A percentile compares a stretch with the other conserved stretches of the same genome.
Evolutionary conservation across 805 yeast genomes (phyloP).

Genomic region (Clavispora vitiphila): DNA sequence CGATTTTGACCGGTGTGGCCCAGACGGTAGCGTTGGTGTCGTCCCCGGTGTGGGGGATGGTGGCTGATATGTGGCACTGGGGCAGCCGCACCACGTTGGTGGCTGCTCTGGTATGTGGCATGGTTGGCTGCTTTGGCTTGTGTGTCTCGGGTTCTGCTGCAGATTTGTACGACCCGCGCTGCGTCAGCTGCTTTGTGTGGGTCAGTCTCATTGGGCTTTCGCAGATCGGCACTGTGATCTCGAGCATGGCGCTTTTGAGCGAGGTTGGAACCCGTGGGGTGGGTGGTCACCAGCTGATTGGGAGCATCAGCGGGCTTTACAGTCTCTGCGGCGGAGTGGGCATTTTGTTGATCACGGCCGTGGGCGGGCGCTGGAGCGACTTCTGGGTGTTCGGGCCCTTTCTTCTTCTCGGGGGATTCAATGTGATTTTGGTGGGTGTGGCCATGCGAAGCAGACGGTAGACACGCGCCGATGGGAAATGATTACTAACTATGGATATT

Average conservation of each 20-base stretch:
- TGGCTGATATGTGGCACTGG: conserved; percentile 40
- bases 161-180: conserved; percentile 28
- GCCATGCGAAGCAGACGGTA: too few species aligned
- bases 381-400: conserved; percentile 57
- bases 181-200: conserved; percentile 33
- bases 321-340: conserved; percentile 69
- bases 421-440: conserved; percentile 12
- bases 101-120: conserved; percentile 39
- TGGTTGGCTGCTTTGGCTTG: conserved; percentile 35
- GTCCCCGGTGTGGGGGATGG: conserved; percentile 61
- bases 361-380: conserved; percentile 62
- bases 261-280: conserved; percentile 17
- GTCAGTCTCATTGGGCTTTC: conserved; percentile 49
- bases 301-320: conserved; percentile 66
- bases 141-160: conserved; percentile 17
- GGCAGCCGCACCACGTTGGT: conserved; percentile 28
- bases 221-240: conserved; percentile 57
- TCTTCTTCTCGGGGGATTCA: conserved; percentile 42
- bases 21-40: conserved; percentile 52
- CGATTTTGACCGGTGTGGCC: conserved; percentile 64
- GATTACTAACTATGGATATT: too few species aligned
- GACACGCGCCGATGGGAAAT: too few species aligned
- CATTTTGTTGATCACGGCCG: conserved; percentile 50
- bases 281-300: conserved; percentile 43
- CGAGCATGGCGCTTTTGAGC: conserved; percentile 55